Evolutionary conservation across 257 asterid species (phyloP).

Genomic region (Plantago elongata): DNA sequence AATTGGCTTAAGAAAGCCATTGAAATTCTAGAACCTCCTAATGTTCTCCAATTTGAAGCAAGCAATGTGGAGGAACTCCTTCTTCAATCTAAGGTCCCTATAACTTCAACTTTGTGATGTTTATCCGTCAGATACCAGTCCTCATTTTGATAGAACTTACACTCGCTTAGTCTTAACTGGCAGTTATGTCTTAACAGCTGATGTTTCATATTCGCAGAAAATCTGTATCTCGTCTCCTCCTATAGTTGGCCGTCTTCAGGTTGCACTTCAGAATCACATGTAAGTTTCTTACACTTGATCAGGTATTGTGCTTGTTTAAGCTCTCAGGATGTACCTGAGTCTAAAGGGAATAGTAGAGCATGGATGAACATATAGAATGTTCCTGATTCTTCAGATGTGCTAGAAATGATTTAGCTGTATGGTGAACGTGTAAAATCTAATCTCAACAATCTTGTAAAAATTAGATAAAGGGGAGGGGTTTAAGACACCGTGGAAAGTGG

Average conservation of each 20-base stretch:
- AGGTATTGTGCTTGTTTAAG: slow-evolving; percentile 1
- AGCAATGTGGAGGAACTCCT: slow-evolving; percentile 54
- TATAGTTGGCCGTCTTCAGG: slow-evolving; percentile 41
- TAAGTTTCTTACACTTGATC: slow-evolving; percentile 34
- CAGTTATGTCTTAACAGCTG: slow-evolving; percentile 1
- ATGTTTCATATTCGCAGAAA: slow-evolving; percentile 45
- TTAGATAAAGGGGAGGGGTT: too few relatives aligned
- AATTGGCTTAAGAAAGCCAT: slow-evolving; percentile 67
- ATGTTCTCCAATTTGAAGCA: slow-evolving; percentile 35
- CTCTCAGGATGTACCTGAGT: slow-evolving; percentile 1
- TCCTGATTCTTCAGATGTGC: too few relatives aligned
- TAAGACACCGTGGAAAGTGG: too few relatives aligned
- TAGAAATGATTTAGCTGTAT: too few relatives aligned
- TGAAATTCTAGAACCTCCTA: slow-evolving; percentile 49
- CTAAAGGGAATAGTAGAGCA: neutral
- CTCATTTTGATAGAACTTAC: neutral
- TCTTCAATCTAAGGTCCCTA: slow-evolving; percentile 59
- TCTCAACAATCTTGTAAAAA: too few relatives aligned
- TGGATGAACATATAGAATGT: too few relatives aligned
- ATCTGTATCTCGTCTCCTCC: slow-evolving; percentile 45
- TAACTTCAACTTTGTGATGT: slow-evolving; percentile 20
- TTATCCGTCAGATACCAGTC: slow-evolving; percentile 13
- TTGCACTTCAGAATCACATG: slow-evolving; percentile 65
- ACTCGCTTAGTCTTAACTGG: too few relatives aligned
- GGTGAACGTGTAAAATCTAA: too few relatives aligned